Evolutionary conservation across 73 alveolate species (phyloP).

Genomic region (Halteria grandinella): DNA sequence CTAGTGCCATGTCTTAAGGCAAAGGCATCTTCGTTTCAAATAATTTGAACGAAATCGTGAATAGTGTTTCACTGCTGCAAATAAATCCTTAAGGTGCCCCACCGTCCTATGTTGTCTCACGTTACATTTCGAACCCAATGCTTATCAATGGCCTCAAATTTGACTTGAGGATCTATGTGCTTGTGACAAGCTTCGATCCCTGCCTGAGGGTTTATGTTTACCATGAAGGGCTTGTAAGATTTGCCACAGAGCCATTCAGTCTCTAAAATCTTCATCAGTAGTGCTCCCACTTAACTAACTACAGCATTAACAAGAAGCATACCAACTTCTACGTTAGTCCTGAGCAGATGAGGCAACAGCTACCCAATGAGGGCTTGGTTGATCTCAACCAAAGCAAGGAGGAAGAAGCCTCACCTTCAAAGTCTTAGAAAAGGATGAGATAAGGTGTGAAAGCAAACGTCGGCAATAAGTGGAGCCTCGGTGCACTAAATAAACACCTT

Average conservation of each 20-base stretch:
- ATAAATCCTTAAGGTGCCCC: too few species aligned
- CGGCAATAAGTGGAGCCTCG: slow-evolving; percentile 85
- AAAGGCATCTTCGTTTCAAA: slow-evolving; percentile 74
- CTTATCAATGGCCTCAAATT: slow-evolving; percentile 75
- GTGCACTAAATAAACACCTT: slow-evolving; percentile 65
- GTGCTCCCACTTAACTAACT: slow-evolving; percentile 75
- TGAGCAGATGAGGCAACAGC: neutral
- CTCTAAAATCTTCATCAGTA: slow-evolving; percentile 58
- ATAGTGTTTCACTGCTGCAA: slow-evolving; percentile 53
- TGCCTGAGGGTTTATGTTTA: slow-evolving; percentile 73
- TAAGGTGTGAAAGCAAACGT: slow-evolving; percentile 63
- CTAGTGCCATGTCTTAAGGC: slow-evolving; percentile 76
- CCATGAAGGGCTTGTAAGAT: slow-evolving; percentile 85
- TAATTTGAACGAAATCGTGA: slow-evolving; percentile 52
- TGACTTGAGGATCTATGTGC: slow-evolving; percentile 86
- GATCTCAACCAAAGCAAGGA: too few species aligned
- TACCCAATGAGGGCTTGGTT: too few species aligned
- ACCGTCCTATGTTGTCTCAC: slow-evolving; percentile 54
- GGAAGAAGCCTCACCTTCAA: too few species aligned
- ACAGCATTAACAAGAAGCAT: slow-evolving; percentile 74
- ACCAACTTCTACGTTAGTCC: slow-evolving; percentile 58
- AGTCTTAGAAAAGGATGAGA: too few species aligned
- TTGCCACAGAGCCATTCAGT: slow-evolving; percentile 78
- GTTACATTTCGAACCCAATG: slow-evolving; percentile 78
- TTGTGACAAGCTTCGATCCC: slow-evolving; percentile 81